Conservation (phyloP, 2,329 filamentous ascomycete species). For the Fusarium setosum region DNA sequence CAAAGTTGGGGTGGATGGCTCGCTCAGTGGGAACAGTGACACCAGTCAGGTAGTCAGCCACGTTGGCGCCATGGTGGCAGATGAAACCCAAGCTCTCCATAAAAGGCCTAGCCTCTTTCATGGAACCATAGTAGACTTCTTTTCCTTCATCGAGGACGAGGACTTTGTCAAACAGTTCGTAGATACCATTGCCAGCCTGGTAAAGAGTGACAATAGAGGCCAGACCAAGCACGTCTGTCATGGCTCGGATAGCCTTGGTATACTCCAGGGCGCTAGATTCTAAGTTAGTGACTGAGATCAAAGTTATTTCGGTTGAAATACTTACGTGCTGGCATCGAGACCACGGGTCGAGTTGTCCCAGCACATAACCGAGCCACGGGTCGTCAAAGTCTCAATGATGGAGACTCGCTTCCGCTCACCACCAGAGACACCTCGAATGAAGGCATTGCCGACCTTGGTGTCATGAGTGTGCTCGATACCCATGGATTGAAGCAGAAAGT, state of each 20-base stretch:
- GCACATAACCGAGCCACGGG: slow-evolving; percentile 68
- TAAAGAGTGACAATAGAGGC: slow-evolving; percentile 74
- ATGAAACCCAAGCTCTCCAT: slow-evolving; percentile 74
- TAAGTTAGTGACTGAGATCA: not conserved
- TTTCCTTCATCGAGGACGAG: slow-evolving; percentile 75
- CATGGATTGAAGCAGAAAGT: slow-evolving; percentile 69
- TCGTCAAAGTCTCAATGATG: slow-evolving; percentile 72
- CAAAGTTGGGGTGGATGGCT: slow-evolving; percentile 60
- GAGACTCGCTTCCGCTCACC: slow-evolving; percentile 77
- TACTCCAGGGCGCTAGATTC: slow-evolving; percentile 64
- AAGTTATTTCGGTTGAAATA: not conserved
- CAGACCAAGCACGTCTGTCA: slow-evolving; percentile 72
- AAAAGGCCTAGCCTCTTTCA: slow-evolving; percentile 68
- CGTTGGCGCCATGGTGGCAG: slow-evolving; percentile 70
- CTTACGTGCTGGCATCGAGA: slow-evolving; percentile 70
- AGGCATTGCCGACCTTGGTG: slow-evolving; percentile 77
- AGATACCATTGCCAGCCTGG: slow-evolving; percentile 77
- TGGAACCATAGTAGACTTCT: slow-evolving; percentile 73
- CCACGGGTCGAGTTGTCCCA: slow-evolving; percentile 77
- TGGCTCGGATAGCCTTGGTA: slow-evolving; percentile 68
- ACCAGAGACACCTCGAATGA: slow-evolving; percentile 73
- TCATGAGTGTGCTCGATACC: slow-evolving; percentile 68
- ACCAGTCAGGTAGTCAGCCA: slow-evolving; percentile 74
- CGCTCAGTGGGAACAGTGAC: slow-evolving; percentile 76
- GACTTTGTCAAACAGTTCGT: slow-evolving; percentile 77